Evolutionary conservation across 352 stramenopile species (phyloP), one percentile per base, ranked within the genome.

Genomic region (Phytophthora citrophthora): DNA sequence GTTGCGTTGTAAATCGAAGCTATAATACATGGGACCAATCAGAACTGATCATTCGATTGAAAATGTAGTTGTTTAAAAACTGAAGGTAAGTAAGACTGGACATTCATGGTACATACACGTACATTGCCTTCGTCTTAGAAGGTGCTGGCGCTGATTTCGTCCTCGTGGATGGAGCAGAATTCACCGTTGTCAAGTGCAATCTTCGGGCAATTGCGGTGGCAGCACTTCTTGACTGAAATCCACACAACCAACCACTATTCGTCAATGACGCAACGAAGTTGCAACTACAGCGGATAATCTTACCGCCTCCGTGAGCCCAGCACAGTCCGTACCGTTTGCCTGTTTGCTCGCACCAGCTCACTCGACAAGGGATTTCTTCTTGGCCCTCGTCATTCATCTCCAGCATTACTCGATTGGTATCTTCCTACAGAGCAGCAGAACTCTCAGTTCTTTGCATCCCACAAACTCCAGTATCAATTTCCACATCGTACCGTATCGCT

Each of bases 261-360:
- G 39, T 68, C 31, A 41, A 20, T 15, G 2, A 36, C 18, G 8
- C 6, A 26, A 7, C 26, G n/a, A 6, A 53, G 31, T 48, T 29
- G n/a, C 47, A 26, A 54, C 47, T 16, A 27, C 1, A 49, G 5
- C 8, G 23, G 27, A 26, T 16, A 13, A 44, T 13, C 39, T 6
- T 60, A 86, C 78, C 76, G 24, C 78, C 78, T 13, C 79, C 76
- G 43, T 86, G 76, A 4, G 63, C 73, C 76, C 74, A 88, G 39
- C 79, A 88, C 20, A 88, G 57, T 8, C 79, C 79, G 49, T 74
- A 70, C 48, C 71, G 76, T 50, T 79, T 73, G n/a, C 69, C 72
- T 41, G 53, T 34, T 4, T 72, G 51, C n/a, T 61, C 64, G 41
- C 76, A 88, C 79, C 79, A 88, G 23, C 48, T 64, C 46, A 86